These are phyloP conservation scores for Pistacia integerrima DNA, from an alignment of 345 rosid genomes.

Conservation along the genomic window DNA sequence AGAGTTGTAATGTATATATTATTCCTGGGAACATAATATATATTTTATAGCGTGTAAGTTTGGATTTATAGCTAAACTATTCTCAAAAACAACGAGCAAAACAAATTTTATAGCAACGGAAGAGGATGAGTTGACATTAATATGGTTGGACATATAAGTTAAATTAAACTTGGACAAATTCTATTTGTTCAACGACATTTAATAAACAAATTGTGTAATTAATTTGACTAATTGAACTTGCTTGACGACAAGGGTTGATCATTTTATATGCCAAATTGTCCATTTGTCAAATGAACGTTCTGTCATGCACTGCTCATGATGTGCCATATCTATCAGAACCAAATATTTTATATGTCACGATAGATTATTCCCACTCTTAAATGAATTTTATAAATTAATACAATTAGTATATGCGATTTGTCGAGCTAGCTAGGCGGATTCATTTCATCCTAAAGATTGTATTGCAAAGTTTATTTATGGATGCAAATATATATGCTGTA, in stretches of 20 bases:
- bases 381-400: not conserved
- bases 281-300: constrained; percentile 10
- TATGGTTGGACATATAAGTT: not conserved
- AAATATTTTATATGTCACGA: not conserved
- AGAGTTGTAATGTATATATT: too few species aligned
- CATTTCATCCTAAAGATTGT: constrained; percentile 20
- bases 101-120: not conserved
- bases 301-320: constrained; percentile 31
- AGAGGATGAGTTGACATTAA: too few species aligned
- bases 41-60: too few species aligned
- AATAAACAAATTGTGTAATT: not conserved
- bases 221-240: constrained; percentile 1
- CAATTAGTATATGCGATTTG: not conserved
- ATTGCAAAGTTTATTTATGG: constrained; percentile 21
- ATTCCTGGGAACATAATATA: too few species aligned
- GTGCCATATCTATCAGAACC: not conserved
- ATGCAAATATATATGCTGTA: constrained; percentile 25
- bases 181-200: too few species aligned
- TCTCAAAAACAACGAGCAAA: not conserved
- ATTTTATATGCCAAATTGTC: not conserved
- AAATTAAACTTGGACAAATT: too few species aligned
- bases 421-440: not conserved
- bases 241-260: not conserved
- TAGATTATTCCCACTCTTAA: constrained; percentile 7
- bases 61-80: not conserved